phyloP scores from a whole-genome alignment of 441 rosid genomes.

The Gossypium armourianum region DNA sequence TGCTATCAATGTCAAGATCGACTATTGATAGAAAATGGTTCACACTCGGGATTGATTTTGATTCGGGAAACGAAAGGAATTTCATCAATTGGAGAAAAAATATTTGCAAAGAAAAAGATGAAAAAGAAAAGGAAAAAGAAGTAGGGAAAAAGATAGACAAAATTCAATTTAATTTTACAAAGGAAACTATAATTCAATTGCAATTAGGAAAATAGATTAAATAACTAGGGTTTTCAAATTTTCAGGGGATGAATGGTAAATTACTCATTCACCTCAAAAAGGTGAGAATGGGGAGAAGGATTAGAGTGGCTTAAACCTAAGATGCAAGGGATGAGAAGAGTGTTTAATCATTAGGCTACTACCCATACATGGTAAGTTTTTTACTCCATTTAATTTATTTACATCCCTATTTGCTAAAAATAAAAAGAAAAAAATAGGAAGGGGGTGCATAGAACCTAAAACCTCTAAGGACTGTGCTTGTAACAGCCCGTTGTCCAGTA shows the following conservation, averaged over 20 bases:
- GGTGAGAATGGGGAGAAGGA: not conserved
- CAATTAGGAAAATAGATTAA: not conserved
- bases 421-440: no score
- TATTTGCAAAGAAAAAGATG: not conserved
- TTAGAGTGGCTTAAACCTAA: not conserved
- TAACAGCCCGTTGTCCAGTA: no score
- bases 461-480: no score
- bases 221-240: not conserved
- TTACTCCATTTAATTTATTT: not conserved
- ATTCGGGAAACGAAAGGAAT: no score
- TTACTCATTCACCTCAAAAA: not conserved
- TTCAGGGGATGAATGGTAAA: not conserved
- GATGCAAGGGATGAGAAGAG: not conserved
- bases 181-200: not conserved
- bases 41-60: not conserved
- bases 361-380: not conserved
- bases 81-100: not conserved
- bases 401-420: not conserved
- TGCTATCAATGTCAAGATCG: not conserved
- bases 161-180: no score
- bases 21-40: not conserved
- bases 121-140: no score
- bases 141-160: not conserved
- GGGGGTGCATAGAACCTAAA: no score
- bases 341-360: not conserved